Evolutionary conservation across 306 rosid species (phyloP).

Genomic region (Crotalaria pallida): DNA sequence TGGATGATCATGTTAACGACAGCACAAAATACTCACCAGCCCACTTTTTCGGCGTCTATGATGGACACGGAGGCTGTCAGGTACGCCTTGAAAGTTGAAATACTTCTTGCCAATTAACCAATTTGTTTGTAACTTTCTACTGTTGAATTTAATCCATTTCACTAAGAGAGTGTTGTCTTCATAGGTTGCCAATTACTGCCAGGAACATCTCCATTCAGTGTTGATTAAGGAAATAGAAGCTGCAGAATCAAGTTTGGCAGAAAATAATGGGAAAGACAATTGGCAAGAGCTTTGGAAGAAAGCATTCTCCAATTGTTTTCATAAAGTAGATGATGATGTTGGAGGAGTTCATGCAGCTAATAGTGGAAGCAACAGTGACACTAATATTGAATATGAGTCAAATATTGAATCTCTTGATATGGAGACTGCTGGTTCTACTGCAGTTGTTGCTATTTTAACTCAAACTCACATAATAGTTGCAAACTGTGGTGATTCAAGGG

Average conservation of each 20-base stretch:
- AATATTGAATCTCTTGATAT: slow-evolving; percentile 40
- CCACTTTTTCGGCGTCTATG: slow-evolving; percentile 73
- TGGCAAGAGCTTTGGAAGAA: slow-evolving; percentile 59
- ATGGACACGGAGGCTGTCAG: slow-evolving; percentile 82
- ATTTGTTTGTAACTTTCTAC: slow-evolving; percentile 7
- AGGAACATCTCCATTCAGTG: slow-evolving; percentile 53
- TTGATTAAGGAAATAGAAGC: slow-evolving; percentile 57
- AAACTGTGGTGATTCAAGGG: slow-evolving; percentile 83
- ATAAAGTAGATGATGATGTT: slow-evolving; percentile 60
- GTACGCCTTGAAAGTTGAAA: slow-evolving; percentile 27
- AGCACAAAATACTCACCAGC: slow-evolving; percentile 21
- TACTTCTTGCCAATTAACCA: neutral
- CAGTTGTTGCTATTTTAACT: slow-evolving; percentile 62
- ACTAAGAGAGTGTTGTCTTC: slow-evolving; percentile 10
- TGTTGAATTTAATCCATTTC: slow-evolving; percentile 16
- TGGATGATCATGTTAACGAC: slow-evolving; percentile 31
- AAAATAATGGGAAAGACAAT: slow-evolving; percentile 14
- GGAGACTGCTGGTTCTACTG: slow-evolving; percentile 78
- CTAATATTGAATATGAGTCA: slow-evolving; percentile 17
- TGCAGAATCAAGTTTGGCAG: slow-evolving; percentile 27
- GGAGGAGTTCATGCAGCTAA: slow-evolving; percentile 27
- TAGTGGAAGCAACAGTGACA: slow-evolving; percentile 1
- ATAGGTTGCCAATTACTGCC: slow-evolving; percentile 79
- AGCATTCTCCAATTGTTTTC: slow-evolving; percentile 53
- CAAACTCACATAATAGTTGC: slow-evolving; percentile 57